Evolutionary conservation across 768 basidiomycete species (phyloP), one percentile per base, ranked within the genome.

Genomic region (Xanthoconium purpureum): DNA sequence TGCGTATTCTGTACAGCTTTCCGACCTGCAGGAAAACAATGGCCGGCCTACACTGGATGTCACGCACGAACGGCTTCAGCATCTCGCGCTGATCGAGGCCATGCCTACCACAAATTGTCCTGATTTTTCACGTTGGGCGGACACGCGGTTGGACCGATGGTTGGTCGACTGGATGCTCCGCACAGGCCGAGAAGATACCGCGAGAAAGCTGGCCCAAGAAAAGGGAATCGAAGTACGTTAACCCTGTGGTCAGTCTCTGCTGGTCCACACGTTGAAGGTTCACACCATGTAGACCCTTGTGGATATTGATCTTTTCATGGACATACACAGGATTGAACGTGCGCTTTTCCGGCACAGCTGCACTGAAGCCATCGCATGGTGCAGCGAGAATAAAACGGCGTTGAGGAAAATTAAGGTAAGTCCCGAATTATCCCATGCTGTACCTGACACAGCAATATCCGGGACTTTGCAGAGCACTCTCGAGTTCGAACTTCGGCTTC

Each of bases 401-500:
- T 80, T 99, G 58, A 85, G 92, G 50, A 98, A 98, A 78, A 84
- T 87, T 67, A 95, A 91, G 82, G 95, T 87, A 36, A 56, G 63
- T 63, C 50, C 38, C 35, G 56, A 49, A 51, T 46, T 52, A 50
- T 42, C 52, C 46, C 29, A 36, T 54, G 52, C 35, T 46, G 61
- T 54, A 36, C 49, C 49, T 46, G 38, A 60, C 52, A 39, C 45
- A 58, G 48, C 55, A 55, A 62, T 62, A 58, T 60, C 64, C 58
- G 63, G 35, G 33, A 46, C 48, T 53, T 49, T 54, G 45, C 72
- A 98, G 94, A 94, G 89, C 74, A 88, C 92, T 10, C 84, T 99
- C 43, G 97, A 99, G 76, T 98, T 98, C 71, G 90, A 94, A 62
- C 84, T 99, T 46, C 85, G 97, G 44, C 80, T 97, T 40, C 97